Evolutionary conservation across 208 protist genomes (phyloP).

Genomic region (Naegleria lovaniensis): DNA sequence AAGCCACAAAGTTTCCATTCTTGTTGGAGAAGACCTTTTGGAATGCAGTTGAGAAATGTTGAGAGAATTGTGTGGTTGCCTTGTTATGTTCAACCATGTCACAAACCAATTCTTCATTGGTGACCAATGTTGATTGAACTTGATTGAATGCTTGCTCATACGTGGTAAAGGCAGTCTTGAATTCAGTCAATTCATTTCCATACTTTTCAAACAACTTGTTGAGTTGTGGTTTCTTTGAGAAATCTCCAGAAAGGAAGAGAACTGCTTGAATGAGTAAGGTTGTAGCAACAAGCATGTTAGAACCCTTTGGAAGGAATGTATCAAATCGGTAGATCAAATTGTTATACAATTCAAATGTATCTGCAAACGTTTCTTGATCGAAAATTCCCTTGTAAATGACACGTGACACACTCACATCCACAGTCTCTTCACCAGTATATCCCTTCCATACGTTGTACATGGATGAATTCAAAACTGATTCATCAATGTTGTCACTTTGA

Average conservation of each 20-base stretch:
- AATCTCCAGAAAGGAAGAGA: not conserved
- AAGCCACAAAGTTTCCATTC: not conserved
- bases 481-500: conserved; percentile 13
- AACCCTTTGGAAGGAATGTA: not conserved
- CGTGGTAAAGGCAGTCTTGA: not conserved
- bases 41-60: not conserved
- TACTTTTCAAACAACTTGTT: not conserved
- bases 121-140: not conserved
- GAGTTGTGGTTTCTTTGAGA: not conserved
- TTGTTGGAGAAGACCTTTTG: not conserved
- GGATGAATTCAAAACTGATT: not conserved
- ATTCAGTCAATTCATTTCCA: not conserved
- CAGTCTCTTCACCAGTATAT: not conserved
- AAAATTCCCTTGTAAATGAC: not conserved
- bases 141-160: not conserved
- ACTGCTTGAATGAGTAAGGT: not conserved
- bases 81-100: not conserved
- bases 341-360: not conserved
- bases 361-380: not conserved
- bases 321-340: not conserved
- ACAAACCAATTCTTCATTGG: not conserved
- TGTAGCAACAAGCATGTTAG: not conserved
- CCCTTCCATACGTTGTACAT: conserved; percentile 9
- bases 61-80: not conserved
- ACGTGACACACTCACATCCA: not conserved